Evolutionary conservation across 257 asterid genomes (phyloP).

Genomic region (Nicotiana tabacum): DNA sequence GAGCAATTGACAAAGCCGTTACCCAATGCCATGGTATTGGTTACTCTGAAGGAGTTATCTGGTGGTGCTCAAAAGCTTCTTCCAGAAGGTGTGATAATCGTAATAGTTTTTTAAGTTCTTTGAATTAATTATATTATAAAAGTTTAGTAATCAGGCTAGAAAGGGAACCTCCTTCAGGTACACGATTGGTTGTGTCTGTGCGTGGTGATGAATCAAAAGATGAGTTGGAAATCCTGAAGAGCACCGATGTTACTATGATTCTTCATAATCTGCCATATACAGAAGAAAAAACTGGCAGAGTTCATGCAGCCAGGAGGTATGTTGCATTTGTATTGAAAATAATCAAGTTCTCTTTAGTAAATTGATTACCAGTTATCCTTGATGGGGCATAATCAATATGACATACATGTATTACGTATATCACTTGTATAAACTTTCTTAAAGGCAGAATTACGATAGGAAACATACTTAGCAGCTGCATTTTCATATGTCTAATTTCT

Average conservation of each 20-base stretch:
- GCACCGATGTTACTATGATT: constrained; percentile 63
- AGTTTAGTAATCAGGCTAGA: constrained; percentile 13
- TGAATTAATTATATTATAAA: background rate
- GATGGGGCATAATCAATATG: background rate
- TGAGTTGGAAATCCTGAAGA: constrained; percentile 70
- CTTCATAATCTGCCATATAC: constrained; percentile 75
- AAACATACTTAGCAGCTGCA: background rate
- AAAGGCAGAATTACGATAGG: background rate
- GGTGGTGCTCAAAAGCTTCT: constrained; percentile 88
- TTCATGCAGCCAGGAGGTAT: constrained; percentile 94
- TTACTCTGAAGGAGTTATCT: constrained; percentile 71
- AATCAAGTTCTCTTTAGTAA: background rate
- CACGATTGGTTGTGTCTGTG: constrained; percentile 71
- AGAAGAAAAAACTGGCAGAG: constrained; percentile 80
- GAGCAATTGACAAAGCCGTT: constrained; percentile 90
- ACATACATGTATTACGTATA: no score
- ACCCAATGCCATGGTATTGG: constrained; percentile 74
- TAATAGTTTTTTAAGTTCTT: constrained; percentile 6
- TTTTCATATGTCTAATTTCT: constrained; percentile 10
- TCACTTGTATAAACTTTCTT: background rate
- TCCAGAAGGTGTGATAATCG: constrained; percentile 56
- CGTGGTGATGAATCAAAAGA: constrained; percentile 80
- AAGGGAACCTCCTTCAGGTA: constrained; percentile 38
- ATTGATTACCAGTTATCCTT: background rate
- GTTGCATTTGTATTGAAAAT: constrained; percentile 12